Conservation (phyloP, 139 green algal genomes). For the Limnomonas spitsbergensis region DNA sequence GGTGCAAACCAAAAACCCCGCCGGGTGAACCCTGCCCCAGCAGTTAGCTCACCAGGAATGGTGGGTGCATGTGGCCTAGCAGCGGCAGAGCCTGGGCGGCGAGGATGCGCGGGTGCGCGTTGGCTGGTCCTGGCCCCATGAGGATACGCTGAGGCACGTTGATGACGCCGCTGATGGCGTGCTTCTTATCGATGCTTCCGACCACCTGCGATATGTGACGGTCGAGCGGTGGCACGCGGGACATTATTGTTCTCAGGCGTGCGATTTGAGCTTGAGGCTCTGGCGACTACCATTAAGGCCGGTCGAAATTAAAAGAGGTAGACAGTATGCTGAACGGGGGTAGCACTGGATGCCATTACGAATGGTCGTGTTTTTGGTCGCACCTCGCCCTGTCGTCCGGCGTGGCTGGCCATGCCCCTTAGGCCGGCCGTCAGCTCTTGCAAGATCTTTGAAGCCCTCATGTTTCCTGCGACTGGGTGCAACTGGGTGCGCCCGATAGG, state of each 20-base stretch:
- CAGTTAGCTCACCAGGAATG: constrained; percentile 63
- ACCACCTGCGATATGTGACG: not conserved
- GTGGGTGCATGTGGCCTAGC: constrained; percentile 88
- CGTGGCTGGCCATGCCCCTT: constrained; percentile 8
- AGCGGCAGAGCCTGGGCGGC: constrained; percentile 74
- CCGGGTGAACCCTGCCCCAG: too few relatives aligned
- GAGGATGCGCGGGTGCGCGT: constrained; percentile 77
- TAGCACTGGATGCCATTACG: too few relatives aligned
- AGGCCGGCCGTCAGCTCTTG: not conserved
- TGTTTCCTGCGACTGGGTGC: not conserved
- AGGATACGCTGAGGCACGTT: constrained; percentile 66
- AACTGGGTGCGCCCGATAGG: too few relatives aligned
- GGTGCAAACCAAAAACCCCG: too few relatives aligned
- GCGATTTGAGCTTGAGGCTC: too few relatives aligned
- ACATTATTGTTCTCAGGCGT: too few relatives aligned
- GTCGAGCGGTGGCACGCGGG: not conserved
- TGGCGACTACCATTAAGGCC: too few relatives aligned
- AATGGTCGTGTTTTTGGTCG: too few relatives aligned
- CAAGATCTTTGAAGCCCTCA: not conserved
- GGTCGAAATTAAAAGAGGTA: too few relatives aligned
- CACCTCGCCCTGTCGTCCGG: not conserved
- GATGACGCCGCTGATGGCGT: not conserved
- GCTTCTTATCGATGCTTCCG: not conserved
- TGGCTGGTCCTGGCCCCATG: constrained; percentile 84
- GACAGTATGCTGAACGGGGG: too few relatives aligned